Base-by-base conservation (phyloP, 306 rosid species). In the Ziziphus jujuba region DNA sequence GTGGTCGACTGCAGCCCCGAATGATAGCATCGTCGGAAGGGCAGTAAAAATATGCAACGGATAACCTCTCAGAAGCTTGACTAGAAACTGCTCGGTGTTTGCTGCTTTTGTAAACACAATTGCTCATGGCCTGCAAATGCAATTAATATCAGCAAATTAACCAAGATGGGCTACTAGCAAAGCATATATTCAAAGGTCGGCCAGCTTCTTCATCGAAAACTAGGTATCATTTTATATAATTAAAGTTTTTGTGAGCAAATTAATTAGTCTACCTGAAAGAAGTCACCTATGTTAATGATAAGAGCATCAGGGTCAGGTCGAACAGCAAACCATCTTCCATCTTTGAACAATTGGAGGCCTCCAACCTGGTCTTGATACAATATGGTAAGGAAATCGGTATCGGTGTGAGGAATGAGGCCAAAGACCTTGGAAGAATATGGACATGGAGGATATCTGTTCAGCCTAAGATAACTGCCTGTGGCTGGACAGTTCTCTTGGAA, bases 391-490 rank as follows among this genome's bases (percentile, higher is more conserved):
- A 84, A 77, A 72, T 82, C 81, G 7, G 79, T 70, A 59, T 91
- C 97, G 2, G 78, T 74, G 79, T 88, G 95, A 75, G 95, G 82
- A 55, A 81, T 14, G 22, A 91, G 65, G 5, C 95, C 97, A 19
- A 59, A 75, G 55, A 88, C 79, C 60, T 69, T 67, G 43, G 89
- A 77, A 65, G 87, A 34, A 35, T 79, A 55, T 54, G 91, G 86
- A 57, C 97, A 88, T 44, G 82, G 79, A 40, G 92, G 89, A 69
- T 91, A 88, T 81, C 92, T 73, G 36, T 88, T 91, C 56, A 91
- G 59, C 3, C 97, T 75, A 44, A 91, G 17, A 65, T 72, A 84
- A 56, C 84, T 63, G 1, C 74, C 61, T 24, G 58, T 67, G 69
- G 72, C 66, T 2, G 77, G 82, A 74, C 92, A 91, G 7, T 75